Percentiles rank a stretch among this genome's conserved stretches.
These are phyloP conservation scores for Populus alba DNA, from an alignment of 345 rosid genomes.

Conservation along the genomic window DNA sequence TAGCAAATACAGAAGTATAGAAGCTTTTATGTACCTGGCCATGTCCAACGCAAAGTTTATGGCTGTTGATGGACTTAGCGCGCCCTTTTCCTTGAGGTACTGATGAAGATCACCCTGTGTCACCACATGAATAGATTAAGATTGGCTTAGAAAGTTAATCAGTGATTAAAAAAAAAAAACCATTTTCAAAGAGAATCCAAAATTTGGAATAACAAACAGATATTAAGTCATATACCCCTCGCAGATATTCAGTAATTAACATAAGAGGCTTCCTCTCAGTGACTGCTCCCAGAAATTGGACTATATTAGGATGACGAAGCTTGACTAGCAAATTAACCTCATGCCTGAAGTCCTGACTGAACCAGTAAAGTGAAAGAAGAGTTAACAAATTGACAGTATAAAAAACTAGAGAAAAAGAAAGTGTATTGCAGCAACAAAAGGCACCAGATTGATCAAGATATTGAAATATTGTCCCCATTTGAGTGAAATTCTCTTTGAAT, in stretches of 20 bases:
- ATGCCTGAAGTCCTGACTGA: constrained; percentile 99
- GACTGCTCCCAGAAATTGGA: constrained; percentile 97
- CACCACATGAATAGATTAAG: constrained; percentile 11
- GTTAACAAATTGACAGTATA: constrained; percentile 10
- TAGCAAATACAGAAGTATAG: not conserved
- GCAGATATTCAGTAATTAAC: constrained; percentile 88
- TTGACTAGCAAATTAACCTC: constrained; percentile 95
- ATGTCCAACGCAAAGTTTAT: constrained; percentile 92
- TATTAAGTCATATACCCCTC: constrained; percentile 63
- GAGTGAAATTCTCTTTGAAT: not conserved
- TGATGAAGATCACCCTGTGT: constrained; percentile 96
- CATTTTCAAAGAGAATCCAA: constrained; percentile 7
- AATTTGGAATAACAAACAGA: constrained; percentile 15
- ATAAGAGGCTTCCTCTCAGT: constrained; percentile 99
- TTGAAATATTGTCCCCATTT: not conserved
- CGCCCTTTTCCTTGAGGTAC: constrained; percentile 88
- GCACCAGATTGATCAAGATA: constrained; percentile 14
- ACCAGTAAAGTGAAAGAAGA: constrained; percentile 23
- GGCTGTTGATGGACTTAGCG: constrained; percentile 84
- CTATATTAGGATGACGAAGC: constrained; percentile 99
- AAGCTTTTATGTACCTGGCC: constrained; percentile 51
- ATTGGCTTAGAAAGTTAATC: constrained; percentile 12
- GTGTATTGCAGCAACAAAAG: constrained; percentile 8
- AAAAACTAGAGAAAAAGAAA: not conserved
- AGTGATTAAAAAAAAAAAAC: not conserved